Base-by-base conservation (phyloP, 768 basidiomycete genomes). In the Psilocybe tampanensis region DNA sequence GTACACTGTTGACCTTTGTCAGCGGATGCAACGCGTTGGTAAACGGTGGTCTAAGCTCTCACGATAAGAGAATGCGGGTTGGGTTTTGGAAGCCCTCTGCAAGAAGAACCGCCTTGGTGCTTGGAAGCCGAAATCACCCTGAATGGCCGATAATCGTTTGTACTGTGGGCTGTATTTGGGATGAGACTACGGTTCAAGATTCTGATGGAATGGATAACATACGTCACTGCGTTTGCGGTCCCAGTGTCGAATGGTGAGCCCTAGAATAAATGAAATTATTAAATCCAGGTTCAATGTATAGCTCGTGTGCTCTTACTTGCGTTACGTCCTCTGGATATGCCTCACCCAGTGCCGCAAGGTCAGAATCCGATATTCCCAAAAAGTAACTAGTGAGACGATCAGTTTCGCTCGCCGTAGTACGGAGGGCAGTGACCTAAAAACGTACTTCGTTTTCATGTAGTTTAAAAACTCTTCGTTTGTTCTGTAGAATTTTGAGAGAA, bases 141-240 rank as follows among this genome's bases (percentile, higher is more conserved):
- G 70, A n/a, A 78, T 54, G 0, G 76, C 73, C 0, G 76, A 68
- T 8, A 78, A 58, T 3, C 79, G 70, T 55, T 78, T 79, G 64
- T 67, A 78, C 59, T 79, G 54, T 3, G 77, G 75, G 2, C 75
- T 75, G 47, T 11, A 33, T n/a, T n/a, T n/a, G n/a, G n/a, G n/a
- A n/a, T n/a, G n/a, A n/a, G n/a, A n/a, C n/a, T n/a, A n/a, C n/a
- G n/a, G n/a, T n/a, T n/a, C n/a, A 33, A 23, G 15, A 33, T 32
- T 29, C 2, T 13, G 15, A 11, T 13, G 26, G 23, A 12, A 5
- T 22, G 8, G 6, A n/a, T 3, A 12, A 63, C 66, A 12, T 13
- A 65, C 67, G 65, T 66, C 21, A 63, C 9, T 12, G 63, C 66
- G 48, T 69, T 66, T 7, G 59, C 61, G 6, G 55, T 62, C 39